Percentiles rank a stretch among this genome's conserved stretches.
phyloP scores from a whole-genome alignment of 495 filamentous ascomycete species.

The Podospora tetraspora region DNA sequence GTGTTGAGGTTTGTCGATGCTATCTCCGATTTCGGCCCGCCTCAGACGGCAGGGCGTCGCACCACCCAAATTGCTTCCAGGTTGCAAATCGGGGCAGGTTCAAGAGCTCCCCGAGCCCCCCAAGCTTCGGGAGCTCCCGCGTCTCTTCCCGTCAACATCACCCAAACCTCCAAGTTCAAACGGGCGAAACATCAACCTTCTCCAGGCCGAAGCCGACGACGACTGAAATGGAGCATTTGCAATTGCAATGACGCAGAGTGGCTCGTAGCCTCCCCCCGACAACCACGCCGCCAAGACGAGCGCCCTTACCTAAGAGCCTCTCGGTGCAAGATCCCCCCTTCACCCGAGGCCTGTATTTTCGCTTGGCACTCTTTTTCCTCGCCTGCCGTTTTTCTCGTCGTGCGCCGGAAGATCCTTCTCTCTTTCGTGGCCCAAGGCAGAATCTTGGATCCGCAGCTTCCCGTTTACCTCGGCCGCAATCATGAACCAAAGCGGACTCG shows the following conservation, averaged over 20 bases:
- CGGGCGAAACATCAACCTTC: background rate
- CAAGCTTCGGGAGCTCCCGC: background rate
- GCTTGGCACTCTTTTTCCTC: background rate
- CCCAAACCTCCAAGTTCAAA: background rate
- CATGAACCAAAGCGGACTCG: background rate
- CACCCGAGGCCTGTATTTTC: background rate
- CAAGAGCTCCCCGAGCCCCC: background rate
- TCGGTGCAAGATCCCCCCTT: background rate
- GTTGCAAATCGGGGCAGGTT: background rate
- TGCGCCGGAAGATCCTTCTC: background rate
- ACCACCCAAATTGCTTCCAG: background rate
- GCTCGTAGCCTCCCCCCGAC: background rate
- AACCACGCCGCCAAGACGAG: background rate
- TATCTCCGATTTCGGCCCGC: background rate
- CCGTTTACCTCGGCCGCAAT: background rate
- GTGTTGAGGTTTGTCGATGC: background rate
- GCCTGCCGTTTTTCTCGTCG: background rate
- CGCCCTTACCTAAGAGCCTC: background rate
- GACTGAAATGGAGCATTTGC: background rate
- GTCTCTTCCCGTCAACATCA: background rate
- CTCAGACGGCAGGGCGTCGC: background rate
- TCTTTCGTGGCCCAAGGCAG: background rate
- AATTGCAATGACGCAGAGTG: background rate
- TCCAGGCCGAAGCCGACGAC: background rate
- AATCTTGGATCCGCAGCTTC: background rate